Evolutionary conservation across 441 rosid species (phyloP).

Genomic region (Corymbia calophylla): DNA sequence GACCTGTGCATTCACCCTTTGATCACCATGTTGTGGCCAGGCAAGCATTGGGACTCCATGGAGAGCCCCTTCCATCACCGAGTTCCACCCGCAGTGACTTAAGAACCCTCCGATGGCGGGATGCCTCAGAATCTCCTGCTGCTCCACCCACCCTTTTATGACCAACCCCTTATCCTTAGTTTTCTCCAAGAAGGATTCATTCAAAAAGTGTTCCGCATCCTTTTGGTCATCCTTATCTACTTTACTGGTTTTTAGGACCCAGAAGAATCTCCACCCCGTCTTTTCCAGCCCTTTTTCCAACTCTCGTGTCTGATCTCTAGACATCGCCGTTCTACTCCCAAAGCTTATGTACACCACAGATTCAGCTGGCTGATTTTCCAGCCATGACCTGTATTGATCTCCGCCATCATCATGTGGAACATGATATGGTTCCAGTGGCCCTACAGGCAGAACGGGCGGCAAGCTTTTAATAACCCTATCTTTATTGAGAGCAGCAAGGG

Average conservation of each 20-base stretch:
- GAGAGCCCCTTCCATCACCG: background rate
- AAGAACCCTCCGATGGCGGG: background rate
- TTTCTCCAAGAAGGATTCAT: background rate
- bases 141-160: constrained; percentile 11
- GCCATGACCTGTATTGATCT: background rate
- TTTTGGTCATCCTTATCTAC: constrained; percentile 13
- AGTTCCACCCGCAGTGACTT: background rate
- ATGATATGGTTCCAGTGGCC: constrained; percentile 9
- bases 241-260: constrained; percentile 9
- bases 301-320: constrained; percentile 12
- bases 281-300: constrained; percentile 5
- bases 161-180: constrained; percentile 6
- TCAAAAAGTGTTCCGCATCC: background rate
- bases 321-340: constrained; percentile 17
- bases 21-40: background rate
- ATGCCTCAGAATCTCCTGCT: background rate
- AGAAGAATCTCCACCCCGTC: constrained; percentile 1
- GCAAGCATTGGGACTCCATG: background rate
- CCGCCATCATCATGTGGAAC: background rate
- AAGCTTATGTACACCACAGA: constrained; percentile 15
- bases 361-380: constrained; percentile 9
- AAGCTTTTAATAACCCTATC: background rate
- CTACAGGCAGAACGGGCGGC: constrained; percentile 14
- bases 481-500: constrained; percentile 9
- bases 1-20: background rate